Conservation (phyloP, 2,329 filamentous ascomycete genomes). For the Botrytis hyacinthi region DNA sequence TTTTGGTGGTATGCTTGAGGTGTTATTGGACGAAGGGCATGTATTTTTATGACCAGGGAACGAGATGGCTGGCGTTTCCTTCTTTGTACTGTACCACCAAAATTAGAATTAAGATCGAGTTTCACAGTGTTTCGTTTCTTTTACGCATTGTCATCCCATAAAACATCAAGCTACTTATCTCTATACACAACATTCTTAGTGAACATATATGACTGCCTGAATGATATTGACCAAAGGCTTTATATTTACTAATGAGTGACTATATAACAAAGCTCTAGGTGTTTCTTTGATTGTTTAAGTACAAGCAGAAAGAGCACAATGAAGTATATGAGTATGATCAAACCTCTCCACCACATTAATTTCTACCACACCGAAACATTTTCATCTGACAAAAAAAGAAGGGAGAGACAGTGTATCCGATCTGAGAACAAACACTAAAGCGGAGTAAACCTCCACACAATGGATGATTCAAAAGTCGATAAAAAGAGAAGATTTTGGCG, state of each 20-base stretch:
- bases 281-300: slow-evolving; percentile 24
- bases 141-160: neutral
- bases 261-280: slow-evolving; percentile 38
- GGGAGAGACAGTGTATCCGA: slow-evolving; percentile 20
- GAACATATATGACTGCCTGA: neutral
- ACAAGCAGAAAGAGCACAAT: slow-evolving; percentile 34
- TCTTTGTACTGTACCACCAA: neutral
- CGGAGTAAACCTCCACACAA: slow-evolving; percentile 34
- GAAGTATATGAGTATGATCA: slow-evolving; percentile 34
- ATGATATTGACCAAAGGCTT: slow-evolving; percentile 23
- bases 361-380: slow-evolving; percentile 29
- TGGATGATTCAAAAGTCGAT: slow-evolving; percentile 30
- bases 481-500: slow-evolving; percentile 29
- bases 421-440: slow-evolving; percentile 29
- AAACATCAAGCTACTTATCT: neutral
- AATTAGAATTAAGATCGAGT: neutral
- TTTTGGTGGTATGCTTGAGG: neutral
- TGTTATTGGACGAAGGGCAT: neutral
- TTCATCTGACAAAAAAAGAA: slow-evolving; percentile 24
- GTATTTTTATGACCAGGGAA: neutral
- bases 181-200: neutral
- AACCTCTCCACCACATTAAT: slow-evolving; percentile 30
- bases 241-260: slow-evolving; percentile 39
- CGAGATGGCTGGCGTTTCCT: neutral
- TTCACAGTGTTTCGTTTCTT: neutral